Conservation (phyloP, 1,284 basidiomycete species). For the Pseudozyma flocculosa region DNA sequence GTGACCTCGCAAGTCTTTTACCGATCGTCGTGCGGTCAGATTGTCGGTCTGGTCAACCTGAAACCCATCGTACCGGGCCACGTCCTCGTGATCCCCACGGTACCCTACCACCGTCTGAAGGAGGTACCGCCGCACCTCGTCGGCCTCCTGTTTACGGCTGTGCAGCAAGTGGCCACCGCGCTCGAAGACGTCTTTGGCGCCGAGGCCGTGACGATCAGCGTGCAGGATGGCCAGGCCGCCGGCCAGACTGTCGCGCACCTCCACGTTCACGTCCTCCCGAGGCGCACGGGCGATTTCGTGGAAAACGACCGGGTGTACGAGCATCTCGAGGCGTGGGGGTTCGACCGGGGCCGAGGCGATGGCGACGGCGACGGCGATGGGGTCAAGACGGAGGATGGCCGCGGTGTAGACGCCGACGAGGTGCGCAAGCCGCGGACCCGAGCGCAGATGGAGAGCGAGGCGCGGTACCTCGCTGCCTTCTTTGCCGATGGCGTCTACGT, state of each 20-base stretch:
- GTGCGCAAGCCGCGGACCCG: constrained; percentile 38
- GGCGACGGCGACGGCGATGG: no score
- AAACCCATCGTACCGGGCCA: constrained; percentile 56
- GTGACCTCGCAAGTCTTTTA: constrained; percentile 42
- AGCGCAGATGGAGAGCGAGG: constrained; percentile 46
- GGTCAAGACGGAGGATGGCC: constrained; percentile 7
- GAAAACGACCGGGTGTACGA: constrained; percentile 51
- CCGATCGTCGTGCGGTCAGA: constrained; percentile 12
- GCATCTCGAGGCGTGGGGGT: constrained; percentile 19
- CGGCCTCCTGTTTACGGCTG: constrained; percentile 33
- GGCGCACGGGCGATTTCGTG: constrained; percentile 45
- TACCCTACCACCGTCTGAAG: constrained; percentile 32
- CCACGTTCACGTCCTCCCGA: constrained; percentile 55
- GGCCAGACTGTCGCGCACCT: constrained; percentile 52
- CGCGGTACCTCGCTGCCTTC: constrained; percentile 26
- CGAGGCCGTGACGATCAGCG: constrained; percentile 45
- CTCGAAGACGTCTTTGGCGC: constrained; percentile 44
- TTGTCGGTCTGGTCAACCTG: constrained; percentile 51
- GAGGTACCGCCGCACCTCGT: constrained; percentile 36
- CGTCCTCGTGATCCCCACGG: constrained; percentile 50
- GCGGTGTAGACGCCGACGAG: constrained; percentile 35
- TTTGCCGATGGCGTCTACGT: constrained; percentile 22
- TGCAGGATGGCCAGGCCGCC: constrained; percentile 52
- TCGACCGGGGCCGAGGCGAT: constrained; percentile 19
- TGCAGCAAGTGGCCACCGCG: constrained; percentile 38